Conservation (phyloP, 441 rosid species). For the Cnidoscolus chayamansa region DNA sequence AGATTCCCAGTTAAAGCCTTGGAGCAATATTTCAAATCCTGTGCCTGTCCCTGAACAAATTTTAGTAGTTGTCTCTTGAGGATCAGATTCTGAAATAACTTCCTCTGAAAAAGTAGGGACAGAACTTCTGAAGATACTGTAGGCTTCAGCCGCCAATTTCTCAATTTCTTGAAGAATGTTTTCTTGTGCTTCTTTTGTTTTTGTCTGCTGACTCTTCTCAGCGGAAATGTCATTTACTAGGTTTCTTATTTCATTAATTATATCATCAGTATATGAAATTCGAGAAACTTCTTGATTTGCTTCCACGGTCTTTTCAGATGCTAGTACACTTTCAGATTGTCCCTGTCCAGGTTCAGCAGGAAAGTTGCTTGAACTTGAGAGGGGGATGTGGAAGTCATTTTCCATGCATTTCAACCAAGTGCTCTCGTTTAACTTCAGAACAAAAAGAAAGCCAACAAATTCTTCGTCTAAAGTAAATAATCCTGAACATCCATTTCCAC, state of each 20-base stretch:
- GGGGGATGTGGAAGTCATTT: slow-evolving; percentile 75
- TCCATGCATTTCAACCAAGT: slow-evolving; percentile 71
- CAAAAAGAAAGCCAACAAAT: slow-evolving; percentile 70
- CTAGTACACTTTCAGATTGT: slow-evolving; percentile 33
- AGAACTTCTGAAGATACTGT: slow-evolving; percentile 81
- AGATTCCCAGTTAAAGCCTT: slow-evolving; percentile 98
- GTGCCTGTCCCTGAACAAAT: slow-evolving; percentile 75
- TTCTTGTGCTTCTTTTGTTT: slow-evolving; percentile 72
- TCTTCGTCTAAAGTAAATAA: slow-evolving; percentile 63
- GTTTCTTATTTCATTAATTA: slow-evolving; percentile 75
- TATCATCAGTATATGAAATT: slow-evolving; percentile 49
- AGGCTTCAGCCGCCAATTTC: slow-evolving; percentile 97
- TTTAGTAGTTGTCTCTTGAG: slow-evolving; percentile 33
- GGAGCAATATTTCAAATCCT: slow-evolving; percentile 85
- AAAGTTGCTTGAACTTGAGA: slow-evolving; percentile 45
- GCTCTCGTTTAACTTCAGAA: slow-evolving; percentile 65
- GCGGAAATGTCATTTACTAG: slow-evolving; percentile 64
- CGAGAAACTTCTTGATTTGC: slow-evolving; percentile 40
- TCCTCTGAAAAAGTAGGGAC: slow-evolving; percentile 57
- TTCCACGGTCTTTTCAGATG: slow-evolving; percentile 34
- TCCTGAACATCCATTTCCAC: slow-evolving; percentile 54
- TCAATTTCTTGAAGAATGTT: slow-evolving; percentile 91
- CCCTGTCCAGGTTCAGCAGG: slow-evolving; percentile 27
- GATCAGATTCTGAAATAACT: slow-evolving; percentile 40
- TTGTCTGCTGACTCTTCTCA: slow-evolving; percentile 33